Conservation (phyloP, 2,329 filamentous ascomycete genomes). For the Fusarium longipes region DNA sequence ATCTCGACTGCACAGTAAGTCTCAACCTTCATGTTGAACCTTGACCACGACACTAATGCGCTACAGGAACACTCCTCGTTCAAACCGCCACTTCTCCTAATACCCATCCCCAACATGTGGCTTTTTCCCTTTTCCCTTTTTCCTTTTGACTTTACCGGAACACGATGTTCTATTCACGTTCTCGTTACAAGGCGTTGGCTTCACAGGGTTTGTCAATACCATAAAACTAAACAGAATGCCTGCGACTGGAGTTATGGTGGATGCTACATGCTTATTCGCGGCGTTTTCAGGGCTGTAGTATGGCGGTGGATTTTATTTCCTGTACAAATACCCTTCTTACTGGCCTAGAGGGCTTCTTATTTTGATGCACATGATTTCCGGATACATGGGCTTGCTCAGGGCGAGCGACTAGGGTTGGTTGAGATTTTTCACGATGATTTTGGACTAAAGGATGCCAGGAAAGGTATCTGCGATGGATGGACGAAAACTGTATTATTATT, state of each 20-base stretch:
- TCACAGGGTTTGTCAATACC: conserved; percentile 27
- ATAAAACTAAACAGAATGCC: conserved; percentile 37
- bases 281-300: conserved; percentile 25
- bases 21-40: background rate
- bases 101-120: conserved; percentile 2
- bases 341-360: conserved; percentile 18
- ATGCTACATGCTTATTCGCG: conserved; percentile 20
- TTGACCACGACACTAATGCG: background rate
- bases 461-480: conserved; percentile 40
- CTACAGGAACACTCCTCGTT: conserved; percentile 57
- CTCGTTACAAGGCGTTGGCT: conserved; percentile 22
- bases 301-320: conserved; percentile 25
- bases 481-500: conserved; percentile 47
- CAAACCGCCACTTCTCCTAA: conserved; percentile 57
- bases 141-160: conserved; percentile 1
- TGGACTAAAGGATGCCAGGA: conserved; percentile 38
- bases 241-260: conserved; percentile 36
- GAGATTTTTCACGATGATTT: conserved; percentile 24
- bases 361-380: conserved; percentile 26
- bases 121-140: conserved; percentile 3
- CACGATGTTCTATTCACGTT: too few relatives aligned
- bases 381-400: conserved; percentile 16
- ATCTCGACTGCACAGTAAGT: conserved; percentile 68
- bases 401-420: conserved; percentile 19
- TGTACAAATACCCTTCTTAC: conserved; percentile 53